These are phyloP conservation scores for Rhodofomes roseus DNA, from an alignment of 1,284 basidiomycete species.

Conservation along the genomic window DNA sequence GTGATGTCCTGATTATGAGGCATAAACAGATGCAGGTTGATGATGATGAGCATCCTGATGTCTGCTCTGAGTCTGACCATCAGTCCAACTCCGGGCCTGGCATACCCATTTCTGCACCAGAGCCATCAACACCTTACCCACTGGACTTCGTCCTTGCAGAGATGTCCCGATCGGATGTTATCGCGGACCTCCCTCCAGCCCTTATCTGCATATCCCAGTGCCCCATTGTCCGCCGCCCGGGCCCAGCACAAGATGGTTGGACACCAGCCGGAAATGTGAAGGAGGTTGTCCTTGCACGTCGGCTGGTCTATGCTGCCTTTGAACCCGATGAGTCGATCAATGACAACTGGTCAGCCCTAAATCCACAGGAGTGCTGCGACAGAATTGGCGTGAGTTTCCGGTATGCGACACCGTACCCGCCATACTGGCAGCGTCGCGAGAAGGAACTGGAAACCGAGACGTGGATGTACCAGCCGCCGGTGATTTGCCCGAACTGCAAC, in stretches of 20 bases:
- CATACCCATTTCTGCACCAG: no score
- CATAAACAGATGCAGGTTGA: no score
- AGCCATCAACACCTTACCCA: no score
- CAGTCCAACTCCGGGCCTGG: no score
- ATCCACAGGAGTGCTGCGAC: constrained; percentile 2
- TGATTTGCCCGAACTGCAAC: constrained; percentile 16
- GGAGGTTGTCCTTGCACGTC: constrained; percentile 25
- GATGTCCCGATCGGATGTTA: constrained; percentile 4
- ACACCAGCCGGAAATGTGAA: constrained; percentile 22
- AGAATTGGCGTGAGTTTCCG: constrained; percentile 6
- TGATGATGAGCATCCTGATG: no score
- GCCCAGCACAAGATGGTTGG: constrained; percentile 10
- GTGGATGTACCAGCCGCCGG: constrained; percentile 3
- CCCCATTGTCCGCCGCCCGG: constrained; percentile 22
- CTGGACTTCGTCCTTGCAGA: no score
- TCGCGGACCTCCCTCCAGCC: constrained; percentile 16
- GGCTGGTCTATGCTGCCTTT: constrained; percentile 23
- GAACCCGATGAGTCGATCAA: constrained; percentile 6
- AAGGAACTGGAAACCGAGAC: constrained; percentile 5
- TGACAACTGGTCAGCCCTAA: background rate
- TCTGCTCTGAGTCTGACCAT: no score
- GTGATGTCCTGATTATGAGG: no score
- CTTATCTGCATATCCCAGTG: constrained; percentile 20
- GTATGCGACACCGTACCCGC: constrained; percentile 12
- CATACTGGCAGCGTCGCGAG: constrained; percentile 16